Evolutionary conservation across 2,329 filamentous ascomycete species (phyloP).

Genomic region (Diplodia mutila): DNA sequence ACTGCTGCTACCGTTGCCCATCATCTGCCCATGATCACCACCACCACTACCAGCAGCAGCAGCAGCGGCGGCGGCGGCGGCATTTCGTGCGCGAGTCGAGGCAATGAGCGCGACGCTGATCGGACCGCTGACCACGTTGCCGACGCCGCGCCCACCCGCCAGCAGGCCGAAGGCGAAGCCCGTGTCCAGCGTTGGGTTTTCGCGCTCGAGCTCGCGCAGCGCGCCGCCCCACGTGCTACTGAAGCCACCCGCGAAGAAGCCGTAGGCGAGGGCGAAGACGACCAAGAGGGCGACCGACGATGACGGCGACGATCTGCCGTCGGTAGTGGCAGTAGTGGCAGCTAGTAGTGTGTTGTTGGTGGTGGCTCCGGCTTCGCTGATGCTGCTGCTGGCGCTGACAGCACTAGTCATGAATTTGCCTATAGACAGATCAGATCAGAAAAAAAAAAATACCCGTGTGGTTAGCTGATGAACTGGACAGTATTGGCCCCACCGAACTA

Average conservation of each 20-base stretch:
- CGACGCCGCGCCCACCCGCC: slow-evolving; percentile 52
- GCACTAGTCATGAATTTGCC: background rate
- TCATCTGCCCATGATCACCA: background rate
- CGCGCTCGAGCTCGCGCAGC: slow-evolving; percentile 10
- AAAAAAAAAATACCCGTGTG: background rate
- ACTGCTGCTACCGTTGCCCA: background rate
- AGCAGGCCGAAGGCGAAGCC: slow-evolving; percentile 53
- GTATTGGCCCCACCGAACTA: background rate
- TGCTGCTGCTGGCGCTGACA: background rate
- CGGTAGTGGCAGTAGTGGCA: background rate
- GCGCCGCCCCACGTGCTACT: slow-evolving; percentile 47
- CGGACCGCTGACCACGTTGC: slow-evolving; percentile 54
- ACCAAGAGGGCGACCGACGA: slow-evolving; percentile 42
- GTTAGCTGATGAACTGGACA: background rate
- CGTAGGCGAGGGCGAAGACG: slow-evolving; percentile 49
- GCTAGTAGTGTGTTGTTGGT: background rate
- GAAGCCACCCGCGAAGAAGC: slow-evolving; percentile 47
- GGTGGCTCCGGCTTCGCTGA: background rate
- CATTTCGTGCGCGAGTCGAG: background rate
- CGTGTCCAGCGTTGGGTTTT: slow-evolving; percentile 38
- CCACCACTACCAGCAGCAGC: background rate
- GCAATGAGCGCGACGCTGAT: slow-evolving; percentile 50
- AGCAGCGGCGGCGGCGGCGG: background rate
- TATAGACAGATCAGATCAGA: background rate
- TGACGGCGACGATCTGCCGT: background rate